phyloP scores from a whole-genome alignment of 306 rosid species.

The Senna tora region DNA sequence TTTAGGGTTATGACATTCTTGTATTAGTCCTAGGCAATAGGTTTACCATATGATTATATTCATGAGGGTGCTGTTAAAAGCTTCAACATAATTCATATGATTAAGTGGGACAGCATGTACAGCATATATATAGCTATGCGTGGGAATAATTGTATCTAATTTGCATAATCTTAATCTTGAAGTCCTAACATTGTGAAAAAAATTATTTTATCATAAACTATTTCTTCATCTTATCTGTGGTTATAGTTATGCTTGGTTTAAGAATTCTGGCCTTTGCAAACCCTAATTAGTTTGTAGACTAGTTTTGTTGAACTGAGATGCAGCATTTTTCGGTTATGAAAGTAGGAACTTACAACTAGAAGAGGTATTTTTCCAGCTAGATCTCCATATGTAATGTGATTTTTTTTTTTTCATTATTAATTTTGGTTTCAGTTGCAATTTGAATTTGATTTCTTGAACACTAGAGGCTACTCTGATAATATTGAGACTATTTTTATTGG shows the following conservation, averaged over 20 bases:
- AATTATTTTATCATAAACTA: neutral
- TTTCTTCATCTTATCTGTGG: neutral
- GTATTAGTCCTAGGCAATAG: slow-evolving; percentile 53
- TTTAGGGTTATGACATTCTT: slow-evolving; percentile 42
- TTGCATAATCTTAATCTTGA: slow-evolving; percentile 33
- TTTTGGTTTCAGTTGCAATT: too few relatives aligned
- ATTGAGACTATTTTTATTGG: too few relatives aligned
- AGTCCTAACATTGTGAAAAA: slow-evolving; percentile 21
- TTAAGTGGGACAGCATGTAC: slow-evolving; percentile 57
- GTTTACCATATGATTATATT: slow-evolving; percentile 60
- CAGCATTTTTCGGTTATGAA: neutral
- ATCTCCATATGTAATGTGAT: neutral
- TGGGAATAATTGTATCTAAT: slow-evolving; percentile 50
- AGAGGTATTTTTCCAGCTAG: too few relatives aligned
- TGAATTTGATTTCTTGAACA: too few relatives aligned
- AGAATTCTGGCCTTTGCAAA: neutral
- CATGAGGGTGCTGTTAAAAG: slow-evolving; percentile 51
- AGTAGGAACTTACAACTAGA: neutral
- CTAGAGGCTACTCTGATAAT: too few relatives aligned
- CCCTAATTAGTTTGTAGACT: too few relatives aligned
- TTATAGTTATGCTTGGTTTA: neutral
- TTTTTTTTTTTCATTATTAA: too few relatives aligned
- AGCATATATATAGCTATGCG: slow-evolving; percentile 63
- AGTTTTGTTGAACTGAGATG: neutral
- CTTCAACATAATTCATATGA: slow-evolving; percentile 43